Base-by-base conservation (phyloP, 495 filamentous ascomycete genomes). In the Aspergillus ellipticus region DNA sequence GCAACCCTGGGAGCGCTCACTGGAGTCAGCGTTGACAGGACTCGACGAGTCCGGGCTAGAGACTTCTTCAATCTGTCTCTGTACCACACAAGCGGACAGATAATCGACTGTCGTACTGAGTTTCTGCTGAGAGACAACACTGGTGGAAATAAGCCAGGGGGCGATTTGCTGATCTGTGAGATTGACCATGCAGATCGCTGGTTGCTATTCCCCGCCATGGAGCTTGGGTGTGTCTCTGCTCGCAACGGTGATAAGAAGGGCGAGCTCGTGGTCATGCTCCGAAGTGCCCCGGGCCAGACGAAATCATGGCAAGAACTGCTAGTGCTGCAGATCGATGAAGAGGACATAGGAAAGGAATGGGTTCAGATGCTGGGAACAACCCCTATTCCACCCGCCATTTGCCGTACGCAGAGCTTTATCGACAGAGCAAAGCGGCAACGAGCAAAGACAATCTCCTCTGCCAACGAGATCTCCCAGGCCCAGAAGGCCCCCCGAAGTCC, bases 141-240 rank as follows among this genome's bases (percentile, higher is more conserved):
- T 6, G 63, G 78, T 17, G 82, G 83, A 56, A 74, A 74, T 37
- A 76, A 71, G 4, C 60, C 61, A n/a, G 71, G 77, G 10, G 89
- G 92, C 2, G 94, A 99, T 68, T 69, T 99, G 45, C 80, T 99
- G 16, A 85, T 99, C 53, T 93, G 91, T 57, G 92, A 97, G 66
- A 82, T 96, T 49, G 89, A 90, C 43, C 79, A 79, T 56, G 78
- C 79, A 13, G 79, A 85, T 21, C 79, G 84, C n/a, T 97, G 90
- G 88, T 75, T 99, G 22, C 81, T 99, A 0, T 96, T 97, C 67
- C 89, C 93, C 13, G 92, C 95, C 2, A 77, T 96, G 41, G 77
- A 85, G 26, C 74, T 79, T 24, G 70, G 76, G 41, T 80, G 76
- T 53, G 78, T 95, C 37, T 97, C 94, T 17, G 90, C 93, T 22